Evolutionary conservation across 352 stramenopile species (phyloP).

Genomic region (Discostella stelligera): DNA sequence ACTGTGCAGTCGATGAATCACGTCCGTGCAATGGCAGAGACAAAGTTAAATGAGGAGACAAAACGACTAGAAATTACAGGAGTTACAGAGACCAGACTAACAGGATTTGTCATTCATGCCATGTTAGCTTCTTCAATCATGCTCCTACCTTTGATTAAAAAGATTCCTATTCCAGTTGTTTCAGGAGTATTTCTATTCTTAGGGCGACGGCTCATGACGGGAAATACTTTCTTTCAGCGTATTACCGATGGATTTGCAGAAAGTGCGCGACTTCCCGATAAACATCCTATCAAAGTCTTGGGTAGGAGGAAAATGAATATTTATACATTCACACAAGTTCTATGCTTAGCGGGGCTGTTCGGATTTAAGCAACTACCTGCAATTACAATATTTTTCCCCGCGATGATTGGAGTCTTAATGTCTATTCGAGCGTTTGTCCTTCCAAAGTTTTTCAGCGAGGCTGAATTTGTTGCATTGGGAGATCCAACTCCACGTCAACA

Average conservation of each 20-base stretch:
- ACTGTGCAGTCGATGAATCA: conserved; percentile 88
- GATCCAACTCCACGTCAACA: conserved; percentile 60
- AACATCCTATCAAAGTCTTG: conserved; percentile 71
- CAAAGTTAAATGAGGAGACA: conserved; percentile 70
- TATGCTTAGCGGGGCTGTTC: conserved; percentile 81
- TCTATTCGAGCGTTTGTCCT: conserved; percentile 76
- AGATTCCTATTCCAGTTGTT: conserved; percentile 85
- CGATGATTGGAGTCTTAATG: conserved; percentile 85
- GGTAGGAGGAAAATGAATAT: conserved; percentile 72
- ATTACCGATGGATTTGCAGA: conserved; percentile 74
- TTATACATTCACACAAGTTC: conserved; percentile 71
- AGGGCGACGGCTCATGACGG: conserved; percentile 83
- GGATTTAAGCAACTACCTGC: conserved; percentile 83
- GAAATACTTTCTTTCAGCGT: conserved; percentile 81
- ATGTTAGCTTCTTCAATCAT: conserved; percentile 77
- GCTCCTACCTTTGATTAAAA: conserved; percentile 78
- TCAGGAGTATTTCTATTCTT: conserved; percentile 87
- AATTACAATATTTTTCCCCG: conserved; percentile 86
- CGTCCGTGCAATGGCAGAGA: conserved; percentile 81
- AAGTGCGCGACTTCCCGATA: conserved; percentile 48
- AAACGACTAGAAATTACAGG: conserved; percentile 76
- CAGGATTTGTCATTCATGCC: conserved; percentile 84
- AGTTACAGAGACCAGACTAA: conserved; percentile 85
- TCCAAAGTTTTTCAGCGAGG: conserved; percentile 81
- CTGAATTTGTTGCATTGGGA: conserved; percentile 77